A percentile compares a stretch with the other conserved stretches of the same genome.
These are phyloP conservation scores for Calcarisporium arbuscula DNA, from an alignment of 2,329 filamentous ascomycete genomes.

Conservation along the genomic window DNA sequence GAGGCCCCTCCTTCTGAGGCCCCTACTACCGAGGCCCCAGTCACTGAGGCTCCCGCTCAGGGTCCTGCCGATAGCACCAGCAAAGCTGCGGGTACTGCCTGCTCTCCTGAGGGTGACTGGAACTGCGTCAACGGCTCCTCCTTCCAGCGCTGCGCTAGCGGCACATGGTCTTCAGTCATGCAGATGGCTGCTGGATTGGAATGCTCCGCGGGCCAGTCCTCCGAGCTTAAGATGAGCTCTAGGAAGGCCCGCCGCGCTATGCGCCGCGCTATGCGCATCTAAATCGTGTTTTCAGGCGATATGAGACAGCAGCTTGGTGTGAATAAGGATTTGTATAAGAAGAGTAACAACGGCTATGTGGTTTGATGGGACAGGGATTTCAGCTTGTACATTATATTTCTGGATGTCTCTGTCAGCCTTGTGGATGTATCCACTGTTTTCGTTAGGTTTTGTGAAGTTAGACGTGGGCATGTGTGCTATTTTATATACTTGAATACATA, in stretches of 20 bases:
- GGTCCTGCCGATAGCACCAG: constrained; percentile 7
- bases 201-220: constrained; percentile 36
- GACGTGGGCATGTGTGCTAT: too few species aligned
- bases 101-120: constrained; percentile 42
- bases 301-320: too few species aligned
- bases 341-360: too few species aligned
- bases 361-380: too few species aligned
- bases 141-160: constrained; percentile 50
- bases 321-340: too few species aligned
- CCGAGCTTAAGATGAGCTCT: constrained; percentile 27
- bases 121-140: constrained; percentile 45
- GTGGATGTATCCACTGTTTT: too few species aligned
- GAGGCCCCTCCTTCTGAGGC: constrained; percentile 6
- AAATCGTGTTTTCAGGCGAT: too few species aligned
- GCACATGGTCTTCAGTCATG: constrained; percentile 39
- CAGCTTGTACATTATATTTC: too few species aligned
- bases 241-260: constrained; percentile 14
- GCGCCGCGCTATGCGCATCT: constrained; percentile 22
- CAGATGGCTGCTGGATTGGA: constrained; percentile 37
- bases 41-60: constrained; percentile 13
- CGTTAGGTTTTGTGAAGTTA: too few species aligned
- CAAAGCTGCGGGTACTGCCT: constrained; percentile 35
- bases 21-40: constrained; percentile 12
- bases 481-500: too few species aligned
- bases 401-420: too few species aligned